Conservation (phyloP, 2,329 filamentous ascomycete species). For the Aspergillus sp. region DNA sequence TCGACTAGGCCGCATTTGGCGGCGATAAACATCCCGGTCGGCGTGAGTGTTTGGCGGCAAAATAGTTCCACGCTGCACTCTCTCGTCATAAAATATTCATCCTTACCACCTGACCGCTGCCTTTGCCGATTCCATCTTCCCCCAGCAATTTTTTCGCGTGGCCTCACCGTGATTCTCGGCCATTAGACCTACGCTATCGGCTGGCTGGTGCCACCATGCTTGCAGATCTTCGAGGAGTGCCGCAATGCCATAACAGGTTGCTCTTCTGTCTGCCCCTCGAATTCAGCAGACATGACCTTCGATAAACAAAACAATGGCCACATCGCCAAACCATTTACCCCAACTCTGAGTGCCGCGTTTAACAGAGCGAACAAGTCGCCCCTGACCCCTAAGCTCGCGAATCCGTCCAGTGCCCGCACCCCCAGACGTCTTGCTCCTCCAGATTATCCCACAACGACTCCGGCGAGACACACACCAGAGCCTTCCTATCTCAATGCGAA, state of each 20-base stretch:
- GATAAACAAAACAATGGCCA: slow-evolving; percentile 55
- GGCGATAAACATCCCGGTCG: slow-evolving; percentile 18
- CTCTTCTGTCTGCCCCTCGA: slow-evolving; percentile 29
- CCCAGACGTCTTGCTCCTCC: slow-evolving; percentile 34
- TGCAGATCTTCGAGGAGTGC: slow-evolving; percentile 24
- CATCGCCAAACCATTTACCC: slow-evolving; percentile 62
- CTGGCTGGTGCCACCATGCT: slow-evolving; percentile 38
- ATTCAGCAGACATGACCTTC: slow-evolving; percentile 46
- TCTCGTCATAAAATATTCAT: slow-evolving; percentile 5
- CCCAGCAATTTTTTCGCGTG: neutral
- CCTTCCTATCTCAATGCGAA: slow-evolving; percentile 62
- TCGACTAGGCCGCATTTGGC: slow-evolving; percentile 28
- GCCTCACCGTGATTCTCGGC: slow-evolving; percentile 12
- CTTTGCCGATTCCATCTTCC: neutral
- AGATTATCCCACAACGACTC: slow-evolving; percentile 34
- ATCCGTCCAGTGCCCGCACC: slow-evolving; percentile 29
- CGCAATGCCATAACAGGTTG: slow-evolving; percentile 50
- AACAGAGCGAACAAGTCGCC: slow-evolving; percentile 56
- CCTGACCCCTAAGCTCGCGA: slow-evolving; percentile 60
- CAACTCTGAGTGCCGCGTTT: slow-evolving; percentile 64
- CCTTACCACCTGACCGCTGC: slow-evolving; percentile 2
- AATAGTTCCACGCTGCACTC: slow-evolving; percentile 10
- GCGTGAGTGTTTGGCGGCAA: slow-evolving; percentile 12
- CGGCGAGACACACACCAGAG: slow-evolving; percentile 50
- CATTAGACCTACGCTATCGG: slow-evolving; percentile 15